Conservation (phyloP, 768 basidiomycete species). For the Collybia sordida region DNA sequence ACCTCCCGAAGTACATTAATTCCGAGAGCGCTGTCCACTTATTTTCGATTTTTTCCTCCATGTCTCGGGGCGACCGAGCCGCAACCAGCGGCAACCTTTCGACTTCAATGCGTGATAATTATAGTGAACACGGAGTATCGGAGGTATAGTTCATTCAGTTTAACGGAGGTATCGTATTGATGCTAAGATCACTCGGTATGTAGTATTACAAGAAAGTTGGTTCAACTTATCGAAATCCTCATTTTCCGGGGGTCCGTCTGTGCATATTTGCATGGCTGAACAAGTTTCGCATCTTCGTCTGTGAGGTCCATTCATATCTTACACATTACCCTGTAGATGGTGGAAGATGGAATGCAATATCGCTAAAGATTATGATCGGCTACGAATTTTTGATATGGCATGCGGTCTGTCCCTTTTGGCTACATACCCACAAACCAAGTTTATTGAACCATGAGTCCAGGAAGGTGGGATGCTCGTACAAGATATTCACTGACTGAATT, state of each 20-base stretch:
- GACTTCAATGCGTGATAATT: slow-evolving; percentile 39
- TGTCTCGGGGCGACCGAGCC: slow-evolving; percentile 36
- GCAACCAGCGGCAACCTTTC: slow-evolving; percentile 32
- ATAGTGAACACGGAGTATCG: slow-evolving; percentile 49
- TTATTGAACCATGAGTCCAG: slow-evolving; percentile 12
- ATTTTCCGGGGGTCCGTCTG: slow-evolving; percentile 63
- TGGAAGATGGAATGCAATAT: slow-evolving; percentile 33
- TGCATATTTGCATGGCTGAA: slow-evolving; percentile 55
- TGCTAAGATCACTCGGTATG: background rate
- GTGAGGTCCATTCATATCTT: background rate
- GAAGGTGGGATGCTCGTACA: slow-evolving; percentile 22
- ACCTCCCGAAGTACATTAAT: too few species aligned
- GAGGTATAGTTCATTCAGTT: slow-evolving; percentile 36
- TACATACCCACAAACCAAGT: background rate
- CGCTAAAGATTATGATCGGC: slow-evolving; percentile 14
- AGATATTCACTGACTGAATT: background rate
- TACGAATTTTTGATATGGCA: slow-evolving; percentile 61
- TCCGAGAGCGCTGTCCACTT: background rate
- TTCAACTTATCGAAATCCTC: slow-evolving; percentile 71
- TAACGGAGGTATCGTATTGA: background rate
- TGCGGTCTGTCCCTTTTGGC: slow-evolving; percentile 38
- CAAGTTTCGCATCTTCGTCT: slow-evolving; percentile 29
- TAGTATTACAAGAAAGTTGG: slow-evolving; percentile 67
- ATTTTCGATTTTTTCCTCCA: slow-evolving; percentile 10
- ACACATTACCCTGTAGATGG: slow-evolving; percentile 26